These are phyloP conservation scores for Leccinum fallax DNA, from an alignment of 1,284 basidiomycete species.

Conservation along the genomic window DNA sequence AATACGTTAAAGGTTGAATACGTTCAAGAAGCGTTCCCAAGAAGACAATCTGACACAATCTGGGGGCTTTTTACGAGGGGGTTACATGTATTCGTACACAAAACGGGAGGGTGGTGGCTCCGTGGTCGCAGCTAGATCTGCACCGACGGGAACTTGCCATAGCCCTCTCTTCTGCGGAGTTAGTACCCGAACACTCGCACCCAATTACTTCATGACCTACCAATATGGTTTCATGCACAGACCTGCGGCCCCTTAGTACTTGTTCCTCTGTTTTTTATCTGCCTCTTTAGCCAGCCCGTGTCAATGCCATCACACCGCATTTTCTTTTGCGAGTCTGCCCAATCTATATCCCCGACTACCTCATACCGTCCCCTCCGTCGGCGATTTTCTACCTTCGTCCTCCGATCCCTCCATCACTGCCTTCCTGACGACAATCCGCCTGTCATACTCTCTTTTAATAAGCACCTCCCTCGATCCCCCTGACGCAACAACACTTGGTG, in stretches of 20 bases:
- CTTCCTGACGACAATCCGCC: constrained; percentile 24
- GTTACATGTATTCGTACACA: constrained; percentile 8
- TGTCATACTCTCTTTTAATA: constrained; percentile 28
- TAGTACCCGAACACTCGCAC: constrained; percentile 34
- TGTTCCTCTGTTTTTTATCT: constrained; percentile 18
- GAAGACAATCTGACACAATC: constrained; percentile 24
- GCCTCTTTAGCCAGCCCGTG: constrained; percentile 35
- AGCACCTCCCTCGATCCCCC: constrained; percentile 19
- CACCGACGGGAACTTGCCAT: constrained; percentile 31
- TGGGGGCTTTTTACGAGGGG: constrained; percentile 2
- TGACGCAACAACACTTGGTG: constrained; percentile 16
- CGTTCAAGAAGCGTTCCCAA: constrained; percentile 16
- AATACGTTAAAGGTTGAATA: constrained; percentile 24
- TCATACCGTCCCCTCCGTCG: constrained; percentile 19
- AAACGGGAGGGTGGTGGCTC: constrained; percentile 17
- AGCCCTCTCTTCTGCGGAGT: constrained; percentile 32
- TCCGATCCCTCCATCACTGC: constrained; percentile 30
- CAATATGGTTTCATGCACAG: constrained; percentile 39
- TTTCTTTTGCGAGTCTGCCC: constrained; percentile 30
- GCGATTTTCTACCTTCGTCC: constrained; percentile 29
- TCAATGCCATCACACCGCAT: constrained; percentile 37
- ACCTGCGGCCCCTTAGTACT: constrained; percentile 31
- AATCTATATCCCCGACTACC: constrained; percentile 36
- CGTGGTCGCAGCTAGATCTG: constrained; percentile 30
- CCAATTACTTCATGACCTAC: constrained; percentile 36